Evolutionary conservation across 805 yeast genomes (phyloP).

Genomic region (Vanderwaltozyma tropicalis): DNA sequence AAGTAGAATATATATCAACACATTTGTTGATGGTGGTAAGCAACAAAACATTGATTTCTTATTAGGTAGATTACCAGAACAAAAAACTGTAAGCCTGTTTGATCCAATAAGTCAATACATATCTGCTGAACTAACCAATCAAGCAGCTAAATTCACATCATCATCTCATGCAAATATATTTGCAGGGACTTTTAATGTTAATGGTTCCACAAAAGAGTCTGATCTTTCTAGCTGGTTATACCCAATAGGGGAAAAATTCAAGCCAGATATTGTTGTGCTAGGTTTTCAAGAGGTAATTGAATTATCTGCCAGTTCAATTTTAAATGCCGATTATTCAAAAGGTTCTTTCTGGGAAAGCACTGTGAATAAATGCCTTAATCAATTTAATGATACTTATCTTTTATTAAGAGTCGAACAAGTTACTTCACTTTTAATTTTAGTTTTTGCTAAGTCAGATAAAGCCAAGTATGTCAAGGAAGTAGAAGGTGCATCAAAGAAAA

Average conservation of each 20-base stretch:
- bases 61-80: conserved; percentile 70
- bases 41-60: conserved; percentile 80
- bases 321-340: conserved; percentile 69
- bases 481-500: conserved; percentile 82
- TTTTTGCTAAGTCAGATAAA: conserved; percentile 46
- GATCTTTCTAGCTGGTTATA: conserved; percentile 72
- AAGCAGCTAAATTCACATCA: conserved; percentile 46
- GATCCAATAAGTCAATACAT: conserved; percentile 86
- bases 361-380: conserved; percentile 56
- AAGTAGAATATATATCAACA: conserved; percentile 87
- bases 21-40: conserved; percentile 82
- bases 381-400: conserved; percentile 42
- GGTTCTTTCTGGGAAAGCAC: conserved; percentile 68
- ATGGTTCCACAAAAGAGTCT: conserved; percentile 44
- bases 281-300: conserved; percentile 95
- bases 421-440: conserved; percentile 56
- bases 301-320: conserved; percentile 78
- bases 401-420: conserved; percentile 64
- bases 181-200: conserved; percentile 81
- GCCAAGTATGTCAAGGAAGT: conserved; percentile 58
- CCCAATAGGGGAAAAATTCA: conserved; percentile 46
- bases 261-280: conserved; percentile 72
- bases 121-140: conserved; percentile 38
- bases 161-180: conserved; percentile 51
- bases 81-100: conserved; percentile 56